phyloP scores from a whole-genome alignment of 768 basidiomycete species.

The Podaxis sp. region DNA sequence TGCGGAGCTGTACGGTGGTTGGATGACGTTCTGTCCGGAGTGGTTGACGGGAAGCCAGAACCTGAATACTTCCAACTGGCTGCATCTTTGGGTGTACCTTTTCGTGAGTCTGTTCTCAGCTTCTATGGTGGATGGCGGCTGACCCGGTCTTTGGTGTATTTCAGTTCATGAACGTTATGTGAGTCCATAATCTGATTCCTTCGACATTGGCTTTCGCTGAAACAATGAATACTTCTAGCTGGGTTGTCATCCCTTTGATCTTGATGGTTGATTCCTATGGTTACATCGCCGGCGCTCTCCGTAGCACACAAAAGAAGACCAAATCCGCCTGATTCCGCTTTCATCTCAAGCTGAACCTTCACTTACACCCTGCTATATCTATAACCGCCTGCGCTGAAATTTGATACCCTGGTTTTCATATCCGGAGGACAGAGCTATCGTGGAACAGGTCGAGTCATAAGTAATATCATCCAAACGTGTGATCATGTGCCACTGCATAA shows the following conservation, averaged over 20 bases:
- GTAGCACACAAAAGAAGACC: slow-evolving; percentile 31
- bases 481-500: background rate
- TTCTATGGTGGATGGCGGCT: background rate
- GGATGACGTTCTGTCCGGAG: slow-evolving; percentile 90
- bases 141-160: slow-evolving; percentile 26
- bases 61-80: slow-evolving; percentile 65
- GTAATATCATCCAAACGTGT: too few relatives aligned
- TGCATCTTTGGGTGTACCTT: slow-evolving; percentile 82
- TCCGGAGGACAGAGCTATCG: background rate
- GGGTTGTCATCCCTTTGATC: slow-evolving; percentile 76
- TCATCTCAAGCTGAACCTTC: background rate
- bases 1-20: slow-evolving; percentile 81
- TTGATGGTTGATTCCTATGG: slow-evolving; percentile 79
- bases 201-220: background rate
- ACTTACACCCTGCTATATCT: background rate
- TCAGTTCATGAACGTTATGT: slow-evolving; percentile 80
- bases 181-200: slow-evolving; percentile 26
- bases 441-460: background rate
- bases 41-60: slow-evolving; percentile 78
- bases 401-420: background rate
- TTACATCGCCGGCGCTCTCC: slow-evolving; percentile 64
- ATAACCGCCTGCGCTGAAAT: background rate
- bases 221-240: slow-evolving; percentile 40
- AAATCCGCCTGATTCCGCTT: slow-evolving; percentile 17
- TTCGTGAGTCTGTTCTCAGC: slow-evolving; percentile 47